Evolutionary conservation across 768 basidiomycete species (phyloP).

Genomic region (Tulasnella sp.): DNA sequence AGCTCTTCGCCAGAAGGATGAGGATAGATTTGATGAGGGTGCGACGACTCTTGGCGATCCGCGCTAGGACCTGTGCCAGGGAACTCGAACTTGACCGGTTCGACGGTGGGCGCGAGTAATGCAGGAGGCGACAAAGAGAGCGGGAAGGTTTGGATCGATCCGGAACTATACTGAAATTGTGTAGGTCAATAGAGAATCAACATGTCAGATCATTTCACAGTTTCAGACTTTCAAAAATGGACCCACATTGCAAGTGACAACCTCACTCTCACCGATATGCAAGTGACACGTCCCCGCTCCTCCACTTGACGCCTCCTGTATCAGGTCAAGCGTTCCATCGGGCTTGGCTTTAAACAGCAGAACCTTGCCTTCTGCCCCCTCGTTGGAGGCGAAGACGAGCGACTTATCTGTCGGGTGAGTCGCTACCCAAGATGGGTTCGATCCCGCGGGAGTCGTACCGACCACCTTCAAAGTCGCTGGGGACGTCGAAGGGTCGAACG

Average conservation of each 20-base stretch:
- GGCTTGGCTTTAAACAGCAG: slow-evolving; percentile 47
- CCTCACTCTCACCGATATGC: slow-evolving; percentile 42
- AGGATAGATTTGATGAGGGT: slow-evolving; percentile 63
- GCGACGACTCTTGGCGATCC: slow-evolving; percentile 50
- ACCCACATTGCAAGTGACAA: slow-evolving; percentile 66
- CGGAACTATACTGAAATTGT: slow-evolving; percentile 51
- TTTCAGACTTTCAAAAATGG: neutral
- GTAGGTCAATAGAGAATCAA: slow-evolving; percentile 8
- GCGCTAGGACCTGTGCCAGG: slow-evolving; percentile 49
- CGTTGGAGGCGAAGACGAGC: slow-evolving; percentile 53
- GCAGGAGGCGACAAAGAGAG: slow-evolving; percentile 40
- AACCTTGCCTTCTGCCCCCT: slow-evolving; percentile 55
- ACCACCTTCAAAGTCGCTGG: slow-evolving; percentile 33
- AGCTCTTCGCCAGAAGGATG: slow-evolving; percentile 43
- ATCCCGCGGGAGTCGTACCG: slow-evolving; percentile 19
- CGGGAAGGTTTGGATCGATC: slow-evolving; percentile 45
- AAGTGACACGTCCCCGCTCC: slow-evolving; percentile 58
- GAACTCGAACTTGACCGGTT: slow-evolving; percentile 28
- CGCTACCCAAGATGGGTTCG: slow-evolving; percentile 62
- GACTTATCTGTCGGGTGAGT: slow-evolving; percentile 44
- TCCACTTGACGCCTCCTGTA: slow-evolving; percentile 41
- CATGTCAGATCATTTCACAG: neutral
- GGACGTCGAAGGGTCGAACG: slow-evolving; percentile 43
- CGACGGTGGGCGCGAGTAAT: slow-evolving; percentile 26
- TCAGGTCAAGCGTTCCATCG: slow-evolving; percentile 38